phyloP scores from a whole-genome alignment of 2,329 filamentous ascomycete species.

The Cordyceps farinosa region DNA sequence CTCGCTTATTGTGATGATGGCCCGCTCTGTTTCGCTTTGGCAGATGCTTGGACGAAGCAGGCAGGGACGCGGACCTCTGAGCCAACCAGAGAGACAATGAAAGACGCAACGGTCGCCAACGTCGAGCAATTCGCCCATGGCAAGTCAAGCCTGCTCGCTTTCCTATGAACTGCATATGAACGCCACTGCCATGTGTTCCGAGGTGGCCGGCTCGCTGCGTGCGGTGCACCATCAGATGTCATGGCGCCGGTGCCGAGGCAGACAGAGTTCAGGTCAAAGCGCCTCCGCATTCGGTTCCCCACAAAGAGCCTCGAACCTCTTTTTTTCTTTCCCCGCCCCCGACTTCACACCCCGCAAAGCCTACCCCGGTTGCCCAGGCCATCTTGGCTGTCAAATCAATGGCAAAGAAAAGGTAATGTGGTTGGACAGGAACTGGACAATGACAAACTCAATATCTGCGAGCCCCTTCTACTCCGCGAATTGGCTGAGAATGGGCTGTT shows the following conservation, averaged over 20 bases:
- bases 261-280: slow-evolving; percentile 4
- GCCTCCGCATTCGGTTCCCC: slow-evolving; percentile 11
- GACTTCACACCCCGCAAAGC: slow-evolving; percentile 1
- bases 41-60: background rate
- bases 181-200: slow-evolving; percentile 14
- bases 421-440: background rate
- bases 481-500: too few species aligned
- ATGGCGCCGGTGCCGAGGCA: slow-evolving; percentile 2
- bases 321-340: slow-evolving; percentile 1
- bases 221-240: background rate
- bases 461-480: too few species aligned
- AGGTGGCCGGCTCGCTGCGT: background rate
- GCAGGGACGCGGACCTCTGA: too few species aligned
- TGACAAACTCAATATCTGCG: background rate
- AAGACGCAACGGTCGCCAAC: background rate
- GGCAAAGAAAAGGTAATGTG: slow-evolving; percentile 1
- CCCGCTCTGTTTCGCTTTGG: background rate
- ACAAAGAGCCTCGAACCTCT: slow-evolving; percentile 13
- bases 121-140: background rate
- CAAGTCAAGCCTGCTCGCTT: background rate
- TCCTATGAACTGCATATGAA: background rate
- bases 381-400: background rate
- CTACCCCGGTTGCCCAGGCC: too few species aligned
- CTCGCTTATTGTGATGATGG: background rate
- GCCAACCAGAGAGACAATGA: background rate